A percentile compares a stretch with the other conserved stretches of the same genome.
phyloP scores from a whole-genome alignment of 2,329 filamentous ascomycete species.

The Ascochyta viciae-villosae region DNA sequence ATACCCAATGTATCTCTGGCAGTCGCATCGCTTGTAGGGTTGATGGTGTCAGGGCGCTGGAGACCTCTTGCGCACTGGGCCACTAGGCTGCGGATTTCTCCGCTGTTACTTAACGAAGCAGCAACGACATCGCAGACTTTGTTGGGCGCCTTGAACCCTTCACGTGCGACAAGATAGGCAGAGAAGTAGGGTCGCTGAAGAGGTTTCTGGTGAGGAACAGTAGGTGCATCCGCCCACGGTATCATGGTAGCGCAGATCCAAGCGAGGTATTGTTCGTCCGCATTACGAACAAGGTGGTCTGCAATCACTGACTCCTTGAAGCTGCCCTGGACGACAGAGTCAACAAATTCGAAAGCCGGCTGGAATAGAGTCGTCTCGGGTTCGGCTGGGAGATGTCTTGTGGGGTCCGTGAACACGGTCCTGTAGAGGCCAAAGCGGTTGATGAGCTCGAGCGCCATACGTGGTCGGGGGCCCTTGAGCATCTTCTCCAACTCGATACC shows the following conservation, averaged over 20 bases:
- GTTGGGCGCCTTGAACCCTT: slow-evolving; percentile 82
- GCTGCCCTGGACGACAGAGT: slow-evolving; percentile 24
- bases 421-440: slow-evolving; percentile 72
- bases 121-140: slow-evolving; percentile 74
- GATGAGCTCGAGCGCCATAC: slow-evolving; percentile 68
- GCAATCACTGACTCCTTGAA: slow-evolving; percentile 46
- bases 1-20: slow-evolving; percentile 73
- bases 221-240: slow-evolving; percentile 70
- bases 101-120: slow-evolving; percentile 67
- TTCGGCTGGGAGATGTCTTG: slow-evolving; percentile 56
- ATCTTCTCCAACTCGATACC: slow-evolving; percentile 91
- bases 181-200: slow-evolving; percentile 48
- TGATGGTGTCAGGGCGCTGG: slow-evolving; percentile 54
- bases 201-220: slow-evolving; percentile 58
- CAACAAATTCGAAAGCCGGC: slow-evolving; percentile 68
- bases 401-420: slow-evolving; percentile 76
- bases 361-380: slow-evolving; percentile 69
- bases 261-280: slow-evolving; percentile 72
- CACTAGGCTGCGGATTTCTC: slow-evolving; percentile 70
- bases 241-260: slow-evolving; percentile 79
- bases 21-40: slow-evolving; percentile 51
- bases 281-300: slow-evolving; percentile 63
- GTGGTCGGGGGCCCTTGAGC: slow-evolving; percentile 72
- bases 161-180: slow-evolving; percentile 70
- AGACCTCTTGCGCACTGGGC: slow-evolving; percentile 57